phyloP scores from a whole-genome alignment of 139 green algal genomes.

The Chlorella ohadii region DNA sequence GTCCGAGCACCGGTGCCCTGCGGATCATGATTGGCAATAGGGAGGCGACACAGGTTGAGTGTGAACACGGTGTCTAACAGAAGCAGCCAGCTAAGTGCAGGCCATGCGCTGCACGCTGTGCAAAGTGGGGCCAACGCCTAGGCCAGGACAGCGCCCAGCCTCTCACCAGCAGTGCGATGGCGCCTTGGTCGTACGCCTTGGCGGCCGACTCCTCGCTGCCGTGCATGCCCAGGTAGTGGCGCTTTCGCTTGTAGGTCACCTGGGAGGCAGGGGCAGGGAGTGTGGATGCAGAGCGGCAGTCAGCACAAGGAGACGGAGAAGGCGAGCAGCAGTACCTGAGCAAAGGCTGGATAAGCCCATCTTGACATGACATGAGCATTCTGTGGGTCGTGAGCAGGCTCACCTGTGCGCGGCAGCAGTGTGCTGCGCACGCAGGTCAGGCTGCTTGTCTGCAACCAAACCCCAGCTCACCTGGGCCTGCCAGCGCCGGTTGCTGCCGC shows the following conservation, averaged over 20 bases:
- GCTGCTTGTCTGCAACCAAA: neutral
- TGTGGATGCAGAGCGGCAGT: neutral
- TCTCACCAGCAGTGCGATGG: conserved; percentile 18
- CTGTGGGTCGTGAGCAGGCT: neutral
- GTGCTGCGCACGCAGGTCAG: neutral
- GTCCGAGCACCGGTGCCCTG: neutral
- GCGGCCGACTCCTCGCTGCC: conserved; percentile 13
- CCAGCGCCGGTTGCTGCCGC: conserved; percentile 9
- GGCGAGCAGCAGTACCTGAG: too few species aligned
- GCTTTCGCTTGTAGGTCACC: conserved; percentile 26
- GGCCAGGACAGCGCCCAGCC: too few species aligned
- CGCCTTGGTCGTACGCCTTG: conserved; percentile 11
- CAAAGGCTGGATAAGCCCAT: too few species aligned
- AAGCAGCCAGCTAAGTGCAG: too few species aligned
- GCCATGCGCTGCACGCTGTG: too few species aligned
- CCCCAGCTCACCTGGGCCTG: conserved; percentile 5
- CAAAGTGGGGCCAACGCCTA: too few species aligned
- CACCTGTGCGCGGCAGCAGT: neutral
- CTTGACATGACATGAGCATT: too few species aligned
- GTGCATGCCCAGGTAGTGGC: conserved; percentile 29
- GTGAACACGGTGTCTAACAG: too few species aligned
- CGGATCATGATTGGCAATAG: neutral
- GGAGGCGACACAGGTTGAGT: too few species aligned
- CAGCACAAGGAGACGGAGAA: too few species aligned
- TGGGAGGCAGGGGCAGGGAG: neutral